Evolutionary conservation across 441 rosid species (phyloP).

Genomic region (Syzygium syzygioides): DNA sequence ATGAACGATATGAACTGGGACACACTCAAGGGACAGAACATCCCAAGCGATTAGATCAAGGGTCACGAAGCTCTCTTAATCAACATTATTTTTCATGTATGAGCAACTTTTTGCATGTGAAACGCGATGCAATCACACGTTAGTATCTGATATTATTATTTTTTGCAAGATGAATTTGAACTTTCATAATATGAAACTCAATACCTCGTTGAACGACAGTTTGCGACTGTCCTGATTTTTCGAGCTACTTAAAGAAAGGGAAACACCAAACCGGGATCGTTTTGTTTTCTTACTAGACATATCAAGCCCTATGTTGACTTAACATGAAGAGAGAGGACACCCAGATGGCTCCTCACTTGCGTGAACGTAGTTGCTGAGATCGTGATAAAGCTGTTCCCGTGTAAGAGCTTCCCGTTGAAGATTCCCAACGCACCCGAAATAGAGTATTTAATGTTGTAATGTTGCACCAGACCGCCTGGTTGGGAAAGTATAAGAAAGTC

Average conservation of each 20-base stretch:
- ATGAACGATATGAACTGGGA: background rate
- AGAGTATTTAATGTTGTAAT: background rate
- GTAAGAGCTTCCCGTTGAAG: background rate
- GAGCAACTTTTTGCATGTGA: background rate
- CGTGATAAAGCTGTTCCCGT: background rate
- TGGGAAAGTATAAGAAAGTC: too few relatives aligned
- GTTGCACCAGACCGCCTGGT: background rate
- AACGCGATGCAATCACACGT: background rate
- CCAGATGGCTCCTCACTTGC: background rate
- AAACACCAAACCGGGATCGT: background rate
- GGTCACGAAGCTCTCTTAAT: background rate
- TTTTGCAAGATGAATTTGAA: background rate
- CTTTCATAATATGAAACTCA: background rate
- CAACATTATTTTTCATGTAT: background rate
- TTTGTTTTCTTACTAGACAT: background rate
- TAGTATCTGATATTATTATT: background rate
- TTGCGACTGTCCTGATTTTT: background rate
- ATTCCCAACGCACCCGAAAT: background rate
- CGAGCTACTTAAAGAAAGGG: background rate
- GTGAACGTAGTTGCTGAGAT: background rate
- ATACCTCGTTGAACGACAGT: background rate
- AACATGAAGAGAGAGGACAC: background rate
- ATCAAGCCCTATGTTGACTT: background rate
- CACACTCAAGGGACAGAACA: background rate
- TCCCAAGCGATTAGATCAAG: background rate